Conservation (phyloP, 495 filamentous ascomycete genomes). For the Penicillium ochrochloron region DNA sequence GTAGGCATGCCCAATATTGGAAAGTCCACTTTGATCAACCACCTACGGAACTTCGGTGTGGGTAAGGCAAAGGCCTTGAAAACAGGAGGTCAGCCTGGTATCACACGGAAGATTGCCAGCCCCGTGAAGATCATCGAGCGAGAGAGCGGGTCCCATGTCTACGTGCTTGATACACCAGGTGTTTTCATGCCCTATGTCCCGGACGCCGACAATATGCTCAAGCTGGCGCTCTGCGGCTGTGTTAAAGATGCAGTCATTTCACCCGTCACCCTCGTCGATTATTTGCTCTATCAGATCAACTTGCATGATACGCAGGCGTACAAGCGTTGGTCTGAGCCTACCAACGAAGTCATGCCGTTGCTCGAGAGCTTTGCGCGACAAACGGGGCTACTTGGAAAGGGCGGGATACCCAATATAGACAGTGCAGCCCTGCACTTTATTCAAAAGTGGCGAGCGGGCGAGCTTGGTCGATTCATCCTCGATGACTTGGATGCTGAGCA, state of each 20-base stretch:
- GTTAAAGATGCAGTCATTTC: conserved; percentile 87
- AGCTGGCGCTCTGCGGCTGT: conserved; percentile 85
- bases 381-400: conserved; percentile 77
- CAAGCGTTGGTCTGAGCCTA: conserved; percentile 66
- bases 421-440: conserved; percentile 82
- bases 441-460: conserved; percentile 79
- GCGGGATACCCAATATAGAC: conserved; percentile 72
- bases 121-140: conserved; percentile 79
- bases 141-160: conserved; percentile 57
- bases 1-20: conserved; percentile 98
- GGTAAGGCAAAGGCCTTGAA: conserved; percentile 74
- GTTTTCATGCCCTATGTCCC: conserved; percentile 93
- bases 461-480: conserved; percentile 75
- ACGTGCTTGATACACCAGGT: conserved; percentile 77
- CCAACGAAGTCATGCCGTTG: conserved; percentile 77
- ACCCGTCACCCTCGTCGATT: conserved; percentile 79
- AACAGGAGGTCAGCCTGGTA: conserved; percentile 85
- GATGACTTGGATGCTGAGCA: conserved; percentile 72
- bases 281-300: conserved; percentile 85
- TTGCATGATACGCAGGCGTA: conserved; percentile 62
- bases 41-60: conserved; percentile 71
- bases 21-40: conserved; percentile 88
- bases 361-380: conserved; percentile 69
- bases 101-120: conserved; percentile 83
- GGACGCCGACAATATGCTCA: conserved; percentile 85